Evolutionary conservation across 2,329 filamentous ascomycete species (phyloP).

Genomic region (Fusarium lyarnte): DNA sequence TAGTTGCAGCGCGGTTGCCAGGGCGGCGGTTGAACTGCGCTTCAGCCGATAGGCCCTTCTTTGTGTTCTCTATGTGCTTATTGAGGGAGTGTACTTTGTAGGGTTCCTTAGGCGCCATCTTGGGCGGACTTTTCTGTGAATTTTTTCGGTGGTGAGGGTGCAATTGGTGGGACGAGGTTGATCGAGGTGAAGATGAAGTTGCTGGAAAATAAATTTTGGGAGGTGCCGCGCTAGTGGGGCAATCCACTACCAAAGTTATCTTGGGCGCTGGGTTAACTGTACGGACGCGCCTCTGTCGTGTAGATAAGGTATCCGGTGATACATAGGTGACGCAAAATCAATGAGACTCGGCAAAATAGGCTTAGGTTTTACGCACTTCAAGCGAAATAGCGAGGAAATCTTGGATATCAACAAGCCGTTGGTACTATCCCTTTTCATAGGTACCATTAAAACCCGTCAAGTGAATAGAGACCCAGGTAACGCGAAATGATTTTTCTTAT

Average conservation of each 20-base stretch:
- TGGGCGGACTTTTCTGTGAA: conserved; percentile 24
- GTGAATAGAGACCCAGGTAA: neutral
- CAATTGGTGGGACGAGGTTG: conserved; percentile 36
- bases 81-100: conserved; percentile 51
- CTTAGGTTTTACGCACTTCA: neutral
- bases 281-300: conserved; percentile 27
- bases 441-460: neutral
- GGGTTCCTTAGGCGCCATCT: conserved; percentile 51
- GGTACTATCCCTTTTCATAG: neutral
- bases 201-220: conserved; percentile 43
- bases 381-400: neutral
- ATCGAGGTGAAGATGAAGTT: conserved; percentile 33
- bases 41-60: conserved; percentile 48
- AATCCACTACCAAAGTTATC: neutral
- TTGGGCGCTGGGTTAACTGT: neutral
- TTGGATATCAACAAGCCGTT: neutral
- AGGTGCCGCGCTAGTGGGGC: conserved; percentile 36
- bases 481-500: conserved; percentile 26
- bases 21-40: conserved; percentile 47
- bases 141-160: conserved; percentile 29
- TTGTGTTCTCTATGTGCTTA: conserved; percentile 52
- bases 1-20: conserved; percentile 38
- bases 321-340: neutral
- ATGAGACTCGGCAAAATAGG: neutral
- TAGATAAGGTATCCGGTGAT: conserved; percentile 25